Evolutionary conservation across 1,284 basidiomycete genomes (phyloP), one percentile per base, ranked within the genome.

Genomic region (Earliella scabrosa): DNA sequence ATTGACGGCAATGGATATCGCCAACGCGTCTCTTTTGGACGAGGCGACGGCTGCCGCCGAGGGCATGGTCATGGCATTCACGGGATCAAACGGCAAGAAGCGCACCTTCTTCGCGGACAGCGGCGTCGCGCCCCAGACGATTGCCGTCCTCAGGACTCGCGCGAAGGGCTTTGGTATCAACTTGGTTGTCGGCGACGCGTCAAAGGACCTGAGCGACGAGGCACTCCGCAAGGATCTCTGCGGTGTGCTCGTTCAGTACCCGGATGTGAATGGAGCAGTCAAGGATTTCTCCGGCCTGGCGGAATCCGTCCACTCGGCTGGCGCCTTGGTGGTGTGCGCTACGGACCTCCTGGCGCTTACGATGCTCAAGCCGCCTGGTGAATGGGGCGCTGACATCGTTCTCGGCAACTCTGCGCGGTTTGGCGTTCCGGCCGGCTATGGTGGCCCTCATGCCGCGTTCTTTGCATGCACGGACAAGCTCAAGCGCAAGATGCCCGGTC

Each of bases 371-470:
- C 94, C 97, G 23, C 97, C 97, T 11, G 97, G 97, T 55, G 97
- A 98, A 79, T 98, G 97, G 94, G 97, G 97, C 46, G 96, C 95
- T 32, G 97, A 99, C 73, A 89, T 99, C 63, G 96, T 95, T 3
- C 80, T 97, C 50, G 97, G 97, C 39, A 98, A 97, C 73, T 93
- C 95, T 34, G 96, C 92, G 41, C 87, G 97, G 39, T 99, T 99
- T 68, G 97, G 97, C 71, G 93, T 96, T 26, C 93, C 94, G 27
- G 83, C 86, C 49, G 94, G 94, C 27, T 96, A 94, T 70, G 94
- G 94, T 59, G 94, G 94, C 21, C 94, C 94, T 21, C 94, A 97
- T 68, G 95, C 90, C 16, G 95, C 93, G 8, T 99, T 99, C 84
- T 99, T 99, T 71, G 92, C 97, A 7, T 93, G 93, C 59, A 91